phyloP scores from a whole-genome alignment of 192 early-diverging fungal species.

The Endogone sp. region DNA sequence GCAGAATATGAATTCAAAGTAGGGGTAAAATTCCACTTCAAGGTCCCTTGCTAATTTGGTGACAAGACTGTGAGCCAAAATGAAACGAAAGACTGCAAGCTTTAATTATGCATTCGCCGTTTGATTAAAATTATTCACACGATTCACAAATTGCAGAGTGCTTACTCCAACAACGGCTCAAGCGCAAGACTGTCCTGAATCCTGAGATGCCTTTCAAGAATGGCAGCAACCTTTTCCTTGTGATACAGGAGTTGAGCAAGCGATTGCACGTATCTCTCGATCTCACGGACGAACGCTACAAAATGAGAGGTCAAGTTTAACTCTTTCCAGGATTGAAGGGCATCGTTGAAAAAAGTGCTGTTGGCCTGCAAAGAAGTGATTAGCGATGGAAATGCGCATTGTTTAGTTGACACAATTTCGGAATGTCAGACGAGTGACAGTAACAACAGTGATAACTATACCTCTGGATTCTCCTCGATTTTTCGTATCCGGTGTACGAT shows the following conservation, averaged over 20 bases:
- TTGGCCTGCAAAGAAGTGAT: constrained; percentile 28
- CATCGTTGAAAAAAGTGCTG: constrained; percentile 83
- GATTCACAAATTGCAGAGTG: neutral
- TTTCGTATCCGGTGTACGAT: constrained; percentile 58
- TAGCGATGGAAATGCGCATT: neutral
- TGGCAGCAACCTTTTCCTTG: constrained; percentile 68
- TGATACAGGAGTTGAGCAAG: constrained; percentile 90
- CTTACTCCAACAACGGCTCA: constrained; percentile 83
- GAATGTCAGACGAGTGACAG: neutral
- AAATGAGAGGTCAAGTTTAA: constrained; percentile 88
- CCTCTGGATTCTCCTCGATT: constrained; percentile 49
- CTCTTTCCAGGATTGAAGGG: constrained; percentile 80
- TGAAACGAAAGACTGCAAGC: no score
- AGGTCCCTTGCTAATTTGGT: constrained; percentile 87
- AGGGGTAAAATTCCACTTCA: constrained; percentile 84
- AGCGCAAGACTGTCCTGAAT: constrained; percentile 60
- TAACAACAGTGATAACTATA: constrained; percentile 21
- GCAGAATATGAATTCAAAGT: constrained; percentile 64
- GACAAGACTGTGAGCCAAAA: constrained; percentile 48
- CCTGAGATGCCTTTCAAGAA: constrained; percentile 62
- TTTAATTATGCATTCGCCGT: no score
- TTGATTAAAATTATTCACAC: no score
- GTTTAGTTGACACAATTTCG: no score
- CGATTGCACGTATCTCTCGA: constrained; percentile 61
- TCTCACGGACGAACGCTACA: constrained; percentile 61